Evolutionary conservation across 257 asterid species (phyloP).

Genomic region (Misopates orontium): DNA sequence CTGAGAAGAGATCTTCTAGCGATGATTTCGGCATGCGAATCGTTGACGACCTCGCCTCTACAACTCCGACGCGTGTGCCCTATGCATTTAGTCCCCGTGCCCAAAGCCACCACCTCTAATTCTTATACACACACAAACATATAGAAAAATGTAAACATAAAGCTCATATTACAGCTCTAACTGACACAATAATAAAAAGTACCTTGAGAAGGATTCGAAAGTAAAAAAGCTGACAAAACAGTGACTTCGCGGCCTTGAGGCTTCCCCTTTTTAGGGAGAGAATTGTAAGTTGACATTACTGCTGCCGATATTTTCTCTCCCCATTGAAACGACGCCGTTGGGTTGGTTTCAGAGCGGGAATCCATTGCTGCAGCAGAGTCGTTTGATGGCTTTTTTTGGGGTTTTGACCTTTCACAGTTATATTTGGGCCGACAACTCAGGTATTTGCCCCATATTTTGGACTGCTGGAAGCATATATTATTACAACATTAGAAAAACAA

Average conservation of each 20-base stretch:
- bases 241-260: conserved; percentile 98
- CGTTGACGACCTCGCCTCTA: conserved; percentile 81
- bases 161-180: background rate
- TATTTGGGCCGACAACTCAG: too few relatives aligned
- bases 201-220: conserved; percentile 73
- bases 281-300: conserved; percentile 47
- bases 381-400: background rate
- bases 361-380: conserved; percentile 10
- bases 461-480: too few relatives aligned
- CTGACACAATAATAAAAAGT: background rate
- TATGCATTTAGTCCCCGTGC: conserved; percentile 93
- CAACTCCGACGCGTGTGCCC: conserved; percentile 67
- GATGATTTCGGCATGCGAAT: conserved; percentile 90
- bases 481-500: too few relatives aligned
- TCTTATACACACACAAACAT: conserved; percentile 35
- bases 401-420: too few relatives aligned
- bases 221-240: conserved; percentile 85
- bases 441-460: too few relatives aligned
- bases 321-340: conserved; percentile 36
- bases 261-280: conserved; percentile 87
- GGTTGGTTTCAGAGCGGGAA: conserved; percentile 36
- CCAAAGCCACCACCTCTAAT: conserved; percentile 74
- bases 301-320: conserved; percentile 59
- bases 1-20: conserved; percentile 87
- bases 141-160: background rate